Conservation (phyloP, 257 asterid genomes). For the Marsdenia floribunda region DNA sequence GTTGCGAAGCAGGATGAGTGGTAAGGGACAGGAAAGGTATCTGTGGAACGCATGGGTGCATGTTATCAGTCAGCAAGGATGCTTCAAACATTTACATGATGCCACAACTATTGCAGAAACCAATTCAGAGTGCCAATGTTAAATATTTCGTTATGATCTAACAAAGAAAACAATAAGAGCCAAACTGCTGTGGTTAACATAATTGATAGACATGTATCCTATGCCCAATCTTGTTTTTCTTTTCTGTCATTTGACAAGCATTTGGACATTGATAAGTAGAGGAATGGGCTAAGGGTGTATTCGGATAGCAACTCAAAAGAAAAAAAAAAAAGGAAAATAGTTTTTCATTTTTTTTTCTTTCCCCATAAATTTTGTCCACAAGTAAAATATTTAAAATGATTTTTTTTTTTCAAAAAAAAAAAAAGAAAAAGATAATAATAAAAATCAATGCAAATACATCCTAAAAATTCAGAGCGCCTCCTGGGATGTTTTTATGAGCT, state of each 20-base stretch:
- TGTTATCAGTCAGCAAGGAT: not conserved
- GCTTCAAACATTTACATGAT: slow-evolving; percentile 1
- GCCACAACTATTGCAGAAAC: no score
- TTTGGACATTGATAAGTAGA: not conserved
- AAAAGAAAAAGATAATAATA: no score
- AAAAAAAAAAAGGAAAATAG: no score
- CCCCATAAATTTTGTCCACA: no score
- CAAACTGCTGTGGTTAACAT: not conserved
- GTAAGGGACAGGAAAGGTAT: slow-evolving; percentile 30
- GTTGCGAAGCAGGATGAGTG: slow-evolving; percentile 26
- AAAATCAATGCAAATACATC: no score
- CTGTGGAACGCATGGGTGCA: slow-evolving; percentile 32
- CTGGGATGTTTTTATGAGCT: not conserved
- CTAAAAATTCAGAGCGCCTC: not conserved
- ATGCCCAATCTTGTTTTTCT: not conserved
- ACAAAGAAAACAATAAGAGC: not conserved
- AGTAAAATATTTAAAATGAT: no score
- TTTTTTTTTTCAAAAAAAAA: no score
- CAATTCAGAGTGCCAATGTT: not conserved
- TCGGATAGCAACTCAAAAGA: no score
- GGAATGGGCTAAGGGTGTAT: no score
- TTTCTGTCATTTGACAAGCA: not conserved
- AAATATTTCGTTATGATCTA: not conserved
- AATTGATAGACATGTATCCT: not conserved
- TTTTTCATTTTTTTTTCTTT: no score